A percentile compares a stretch with the other conserved stretches of the same genome.
These are phyloP conservation scores for Cercophora samala DNA, from an alignment of 495 filamentous ascomycete genomes.

Conservation along the genomic window DNA sequence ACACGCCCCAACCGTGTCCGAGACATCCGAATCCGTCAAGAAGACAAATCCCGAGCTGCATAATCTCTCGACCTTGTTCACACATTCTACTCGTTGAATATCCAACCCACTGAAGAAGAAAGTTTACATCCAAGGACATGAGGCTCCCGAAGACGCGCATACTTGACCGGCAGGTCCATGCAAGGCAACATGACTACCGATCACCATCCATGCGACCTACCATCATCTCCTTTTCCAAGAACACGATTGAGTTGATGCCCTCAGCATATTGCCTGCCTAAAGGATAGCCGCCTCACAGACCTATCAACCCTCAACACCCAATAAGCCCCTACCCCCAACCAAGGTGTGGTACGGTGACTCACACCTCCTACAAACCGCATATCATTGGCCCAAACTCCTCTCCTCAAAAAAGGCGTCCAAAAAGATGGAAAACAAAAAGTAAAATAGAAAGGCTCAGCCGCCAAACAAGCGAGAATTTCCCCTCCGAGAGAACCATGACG, in stretches of 20 bases:
- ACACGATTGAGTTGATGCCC: too few species aligned
- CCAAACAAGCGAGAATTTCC: conserved; percentile 1
- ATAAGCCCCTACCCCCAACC: background rate
- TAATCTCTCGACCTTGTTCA: background rate
- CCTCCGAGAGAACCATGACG: background rate
- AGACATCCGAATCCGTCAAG: background rate
- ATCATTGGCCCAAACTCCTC: background rate
- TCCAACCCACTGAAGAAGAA: too few species aligned
- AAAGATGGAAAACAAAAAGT: background rate
- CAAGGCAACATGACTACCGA: background rate
- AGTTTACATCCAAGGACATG: background rate
- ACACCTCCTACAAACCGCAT: background rate
- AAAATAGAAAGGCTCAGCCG: background rate
- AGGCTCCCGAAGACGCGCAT: background rate
- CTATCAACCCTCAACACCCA: background rate
- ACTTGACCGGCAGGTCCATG: background rate
- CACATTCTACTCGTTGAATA: too few species aligned
- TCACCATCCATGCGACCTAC: background rate
- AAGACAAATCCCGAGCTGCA: background rate
- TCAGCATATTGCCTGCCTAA: background rate
- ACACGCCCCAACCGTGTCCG: background rate
- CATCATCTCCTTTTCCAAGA: background rate
- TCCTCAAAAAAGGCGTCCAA: background rate
- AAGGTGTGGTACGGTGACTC: background rate
- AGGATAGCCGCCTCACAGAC: background rate